Conservation (phyloP, 306 rosid species). For the Arachis stenosperma region DNA sequence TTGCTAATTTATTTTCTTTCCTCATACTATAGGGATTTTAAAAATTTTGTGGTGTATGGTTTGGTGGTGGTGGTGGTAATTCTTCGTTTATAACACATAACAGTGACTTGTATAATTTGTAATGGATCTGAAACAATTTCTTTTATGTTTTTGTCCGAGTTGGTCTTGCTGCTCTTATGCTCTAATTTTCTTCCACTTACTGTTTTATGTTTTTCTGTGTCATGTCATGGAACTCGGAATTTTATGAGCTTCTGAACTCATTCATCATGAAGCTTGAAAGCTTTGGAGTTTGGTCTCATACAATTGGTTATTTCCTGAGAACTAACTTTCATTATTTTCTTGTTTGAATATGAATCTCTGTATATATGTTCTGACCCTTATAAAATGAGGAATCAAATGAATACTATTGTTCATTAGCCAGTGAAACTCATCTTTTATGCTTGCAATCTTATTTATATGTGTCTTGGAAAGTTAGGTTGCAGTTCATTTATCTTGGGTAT, state of each 20-base stretch:
- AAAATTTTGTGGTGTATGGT: background rate
- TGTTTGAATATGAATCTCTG: background rate
- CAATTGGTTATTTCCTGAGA: constrained; percentile 3
- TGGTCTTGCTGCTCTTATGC: background rate
- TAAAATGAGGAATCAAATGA: constrained; percentile 1
- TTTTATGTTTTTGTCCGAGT: background rate
- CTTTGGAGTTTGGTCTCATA: constrained; percentile 1
- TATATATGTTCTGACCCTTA: constrained; percentile 12
- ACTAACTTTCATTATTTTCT: background rate
- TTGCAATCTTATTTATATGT: background rate
- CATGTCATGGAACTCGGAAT: constrained; percentile 13
- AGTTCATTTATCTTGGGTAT: constrained; percentile 18
- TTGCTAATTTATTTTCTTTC: constrained; percentile 5
- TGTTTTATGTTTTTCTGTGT: constrained; percentile 11
- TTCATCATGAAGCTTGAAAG: constrained; percentile 15
- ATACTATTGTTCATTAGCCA: background rate
- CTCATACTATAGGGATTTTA: background rate
- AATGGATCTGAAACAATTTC: background rate
- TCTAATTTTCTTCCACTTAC: constrained; percentile 2
- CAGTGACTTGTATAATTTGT: background rate
- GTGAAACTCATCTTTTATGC: constrained; percentile 7
- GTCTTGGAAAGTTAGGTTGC: background rate
- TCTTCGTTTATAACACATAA: background rate
- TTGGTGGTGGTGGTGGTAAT: background rate
- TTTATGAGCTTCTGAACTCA: constrained; percentile 14